Conservation (phyloP, 768 basidiomycete genomes). For the Mrakia blollopis region DNA sequence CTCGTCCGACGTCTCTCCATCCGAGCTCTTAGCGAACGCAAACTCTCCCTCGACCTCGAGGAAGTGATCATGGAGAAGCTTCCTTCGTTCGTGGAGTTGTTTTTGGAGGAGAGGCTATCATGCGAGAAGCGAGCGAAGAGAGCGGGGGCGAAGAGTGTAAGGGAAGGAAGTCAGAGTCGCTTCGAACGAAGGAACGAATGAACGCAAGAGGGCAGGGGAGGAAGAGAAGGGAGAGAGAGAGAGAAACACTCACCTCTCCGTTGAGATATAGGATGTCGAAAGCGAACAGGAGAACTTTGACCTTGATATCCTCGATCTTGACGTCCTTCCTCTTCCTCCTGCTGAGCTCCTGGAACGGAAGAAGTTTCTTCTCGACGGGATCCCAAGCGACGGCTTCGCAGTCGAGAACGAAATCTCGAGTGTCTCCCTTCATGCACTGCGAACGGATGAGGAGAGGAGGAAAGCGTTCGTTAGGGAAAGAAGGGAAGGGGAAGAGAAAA, state of each 20-base stretch:
- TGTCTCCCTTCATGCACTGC: slow-evolving; percentile 77
- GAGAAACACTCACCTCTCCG: slow-evolving; percentile 66
- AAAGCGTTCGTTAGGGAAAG: not conserved
- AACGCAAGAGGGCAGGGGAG: too few relatives aligned
- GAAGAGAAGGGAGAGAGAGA: not conserved
- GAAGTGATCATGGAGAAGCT: slow-evolving; percentile 73
- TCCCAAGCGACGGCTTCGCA: slow-evolving; percentile 97
- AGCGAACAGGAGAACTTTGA: slow-evolving; percentile 90
- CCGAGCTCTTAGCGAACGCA: slow-evolving; percentile 84
- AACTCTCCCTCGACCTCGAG: slow-evolving; percentile 80
- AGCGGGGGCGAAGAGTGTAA: not conserved
- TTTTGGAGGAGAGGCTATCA: slow-evolving; percentile 73
- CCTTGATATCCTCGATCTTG: slow-evolving; percentile 93
- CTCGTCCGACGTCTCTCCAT: slow-evolving; percentile 82
- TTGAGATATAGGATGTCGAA: slow-evolving; percentile 96
- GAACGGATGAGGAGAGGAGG: not conserved
- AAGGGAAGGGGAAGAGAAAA: not conserved
- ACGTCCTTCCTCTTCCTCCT: slow-evolving; percentile 95
- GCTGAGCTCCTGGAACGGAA: slow-evolving; percentile 98
- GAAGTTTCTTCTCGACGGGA: slow-evolving; percentile 53
- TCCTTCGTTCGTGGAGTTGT: slow-evolving; percentile 68
- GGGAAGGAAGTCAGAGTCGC: not conserved
- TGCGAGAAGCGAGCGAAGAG: not conserved
- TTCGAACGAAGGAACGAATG: not conserved
- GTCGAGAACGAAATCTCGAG: slow-evolving; percentile 88